Evolutionary conservation across 2,329 filamentous ascomycete species (phyloP), one percentile per base, ranked within the genome.

Genomic region (Aureobasidium melanogenum): DNA sequence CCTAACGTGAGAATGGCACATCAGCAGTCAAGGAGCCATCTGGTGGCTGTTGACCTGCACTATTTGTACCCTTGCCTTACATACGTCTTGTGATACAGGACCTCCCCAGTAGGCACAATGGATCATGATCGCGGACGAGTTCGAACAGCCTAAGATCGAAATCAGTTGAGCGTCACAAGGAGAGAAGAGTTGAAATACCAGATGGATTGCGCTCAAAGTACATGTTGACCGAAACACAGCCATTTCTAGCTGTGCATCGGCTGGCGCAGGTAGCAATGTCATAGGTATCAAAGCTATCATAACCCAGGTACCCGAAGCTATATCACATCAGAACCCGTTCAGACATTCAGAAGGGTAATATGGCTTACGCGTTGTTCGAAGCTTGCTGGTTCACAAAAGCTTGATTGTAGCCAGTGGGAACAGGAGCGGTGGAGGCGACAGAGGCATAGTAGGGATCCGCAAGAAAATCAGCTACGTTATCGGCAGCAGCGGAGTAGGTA

Each of bases 51-150:
- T n/a, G n/a, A n/a, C n/a, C n/a, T n/a, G n/a, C n/a, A n/a, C 5
- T 30, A 30, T 30, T 30, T 30, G 28, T 30, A 30, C 28, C 28
- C 8, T 30, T 8, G 8, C 5, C 8, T 30, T 30, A 30, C 28
- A 8, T 30, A 30, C 63, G 1, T 59, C 64, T 2, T 63, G 57
- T 9, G 61, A 57, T 51, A 74, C 61, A 2, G 64, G 64, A 2
- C 67, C 66, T 19, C 73, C 73, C 67, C 71, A 75, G 34, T 71
- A 65, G 67, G 63, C 74, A 75, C 44, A 47, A 9, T 41, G 17
- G 62, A 66, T 64, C 34, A 47, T 60, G 22, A 58, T 39, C 17
- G 52, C 41, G 9, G 61, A 1, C 9, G 64, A 65, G 36, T 66
- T 63, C 8, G 60, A 46, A 55, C 64, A 67, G 17, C 63, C 54